Base-by-base conservation (phyloP, 768 basidiomycete genomes). In the Ephemerocybe angulata region DNA sequence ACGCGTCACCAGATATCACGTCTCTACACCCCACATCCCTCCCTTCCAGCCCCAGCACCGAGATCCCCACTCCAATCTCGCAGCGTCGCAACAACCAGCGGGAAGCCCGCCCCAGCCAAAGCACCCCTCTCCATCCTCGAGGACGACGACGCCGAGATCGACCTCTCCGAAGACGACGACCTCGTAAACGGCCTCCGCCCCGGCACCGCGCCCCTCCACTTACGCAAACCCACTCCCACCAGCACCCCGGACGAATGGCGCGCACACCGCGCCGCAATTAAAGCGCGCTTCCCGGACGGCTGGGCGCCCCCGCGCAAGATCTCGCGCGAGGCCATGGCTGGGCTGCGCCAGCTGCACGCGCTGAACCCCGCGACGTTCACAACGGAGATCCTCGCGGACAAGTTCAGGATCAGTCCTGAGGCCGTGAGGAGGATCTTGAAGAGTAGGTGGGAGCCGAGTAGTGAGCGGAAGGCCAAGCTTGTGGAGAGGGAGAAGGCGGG, bases 261-360 rank as follows among this genome's bases (percentile, higher is more conserved):
- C 56, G 68, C 64, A 21, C 85, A 88, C 67, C 79, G 82, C 40
- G 66, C 71, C 41, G 62, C 70, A 11, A 73, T 88, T 55, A 78
- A 76, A 53, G 72, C 79, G 58, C 62, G 67, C 3, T 88, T 87
- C 63, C 86, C 86, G 25, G 67, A 71, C 10, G 86, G 86, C 42
- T 94, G 91, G 91, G 73, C 76, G 48, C 92, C 92, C 24, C 86
- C 87, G 54, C 85, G 83, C 62, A 90, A 90, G 65, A 66, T 94
- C 51, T 89, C 89, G 13, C 80, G 88, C 52, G 86, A 88, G 62
- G 90, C 90, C 31, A 93, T 93, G 90, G 85, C 87, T 58, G 84
- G 86, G 15, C 68, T 94, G 55, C 82, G 87, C 35, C 76, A 82
- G 43, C 74, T 93, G 53, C 80, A 91, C 65, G 69, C 70, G 37